A percentile compares a stretch with the other conserved stretches of the same genome.
Evolutionary conservation across 2,329 filamentous ascomycete species (phyloP).

Genomic region (Fusarium devonianum): DNA sequence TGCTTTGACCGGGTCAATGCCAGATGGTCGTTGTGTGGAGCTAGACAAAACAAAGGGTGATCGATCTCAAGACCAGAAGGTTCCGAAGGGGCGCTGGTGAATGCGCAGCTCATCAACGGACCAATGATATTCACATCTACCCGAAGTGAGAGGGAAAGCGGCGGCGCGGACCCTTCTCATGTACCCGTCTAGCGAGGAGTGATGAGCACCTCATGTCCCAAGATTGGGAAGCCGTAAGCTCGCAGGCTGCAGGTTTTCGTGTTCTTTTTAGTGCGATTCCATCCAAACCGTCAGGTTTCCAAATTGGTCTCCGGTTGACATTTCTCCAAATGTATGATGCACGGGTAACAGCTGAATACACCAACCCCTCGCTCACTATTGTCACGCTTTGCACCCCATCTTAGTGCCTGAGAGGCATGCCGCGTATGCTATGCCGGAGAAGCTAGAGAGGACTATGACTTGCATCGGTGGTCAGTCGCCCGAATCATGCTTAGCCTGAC

Average conservation of each 20-base stretch:
- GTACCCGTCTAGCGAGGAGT: constrained; percentile 24
- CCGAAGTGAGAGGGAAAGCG: constrained; percentile 40
- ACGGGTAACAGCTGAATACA: constrained; percentile 26
- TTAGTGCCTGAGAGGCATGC: constrained; percentile 10
- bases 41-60: constrained; percentile 26
- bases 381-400: constrained; percentile 17
- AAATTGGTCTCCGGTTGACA: constrained; percentile 34
- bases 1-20: constrained; percentile 27
- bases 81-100: constrained; percentile 30
- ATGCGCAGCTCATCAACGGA: constrained; percentile 29
- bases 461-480: constrained; percentile 24
- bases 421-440: constrained; percentile 6
- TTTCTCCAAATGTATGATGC: constrained; percentile 21
- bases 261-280: constrained; percentile 33
- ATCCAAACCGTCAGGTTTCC: constrained; percentile 27
- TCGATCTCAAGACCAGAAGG: constrained; percentile 32
- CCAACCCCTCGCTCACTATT: constrained; percentile 15
- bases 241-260: constrained; percentile 31
- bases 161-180: constrained; percentile 26
- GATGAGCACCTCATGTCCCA: constrained; percentile 19
- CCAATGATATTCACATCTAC: constrained; percentile 43
- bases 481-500: constrained; percentile 13
- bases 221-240: constrained; percentile 26
- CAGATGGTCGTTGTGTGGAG: constrained; percentile 27
- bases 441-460: constrained; percentile 16